Evolutionary conservation across 441 rosid species (phyloP).

Genomic region (Populus tomentosa): DNA sequence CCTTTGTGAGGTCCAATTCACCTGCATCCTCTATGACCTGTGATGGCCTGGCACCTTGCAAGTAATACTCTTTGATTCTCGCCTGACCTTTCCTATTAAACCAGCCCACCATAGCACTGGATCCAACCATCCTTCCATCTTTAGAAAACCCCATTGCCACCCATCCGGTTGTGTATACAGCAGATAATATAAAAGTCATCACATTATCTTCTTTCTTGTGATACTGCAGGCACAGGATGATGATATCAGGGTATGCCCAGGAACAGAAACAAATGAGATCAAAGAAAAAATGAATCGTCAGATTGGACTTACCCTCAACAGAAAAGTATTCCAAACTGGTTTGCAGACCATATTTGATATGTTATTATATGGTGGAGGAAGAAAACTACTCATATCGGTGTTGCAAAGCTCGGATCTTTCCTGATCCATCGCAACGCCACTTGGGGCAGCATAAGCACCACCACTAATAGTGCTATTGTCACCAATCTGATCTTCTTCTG

Average conservation of each 20-base stretch:
- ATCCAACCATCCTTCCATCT: slow-evolving; percentile 87
- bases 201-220: slow-evolving; percentile 59
- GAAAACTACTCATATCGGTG: slow-evolving; percentile 43
- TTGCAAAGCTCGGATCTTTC: slow-evolving; percentile 51
- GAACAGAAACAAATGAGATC: neutral
- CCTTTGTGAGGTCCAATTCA: slow-evolving; percentile 60
- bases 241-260: neutral
- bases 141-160: slow-evolving; percentile 86
- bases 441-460: slow-evolving; percentile 3
- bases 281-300: neutral
- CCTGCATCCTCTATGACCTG: slow-evolving; percentile 75
- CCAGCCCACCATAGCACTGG: slow-evolving; percentile 95
- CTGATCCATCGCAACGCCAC: slow-evolving; percentile 6
- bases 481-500: slow-evolving; percentile 10
- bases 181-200: slow-evolving; percentile 67
- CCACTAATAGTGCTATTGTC: neutral
- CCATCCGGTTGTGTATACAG: slow-evolving; percentile 86
- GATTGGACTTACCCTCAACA: slow-evolving; percentile 59
- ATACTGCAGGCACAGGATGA: slow-evolving; percentile 41
- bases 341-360: slow-evolving; percentile 57
- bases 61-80: slow-evolving; percentile 66
- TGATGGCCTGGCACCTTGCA: slow-evolving; percentile 54
- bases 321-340: slow-evolving; percentile 75
- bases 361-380: slow-evolving; percentile 81
- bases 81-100: slow-evolving; percentile 70